Conservation (phyloP, 2,329 filamentous ascomycete genomes). For the Pseudonectria buxi region DNA sequence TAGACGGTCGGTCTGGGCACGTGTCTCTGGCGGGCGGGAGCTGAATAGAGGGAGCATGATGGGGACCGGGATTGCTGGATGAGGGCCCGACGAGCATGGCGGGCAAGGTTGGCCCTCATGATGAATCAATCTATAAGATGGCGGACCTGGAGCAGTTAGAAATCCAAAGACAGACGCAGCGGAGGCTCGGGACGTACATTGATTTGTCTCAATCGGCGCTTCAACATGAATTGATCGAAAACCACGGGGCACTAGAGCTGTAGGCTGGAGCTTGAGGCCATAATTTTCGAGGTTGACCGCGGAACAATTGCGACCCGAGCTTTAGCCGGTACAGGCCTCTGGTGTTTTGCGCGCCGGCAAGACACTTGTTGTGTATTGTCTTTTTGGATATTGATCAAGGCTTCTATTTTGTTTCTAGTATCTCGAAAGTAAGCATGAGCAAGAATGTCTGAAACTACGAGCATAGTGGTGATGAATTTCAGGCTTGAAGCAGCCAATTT, state of each 20-base stretch:
- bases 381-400: too few species aligned
- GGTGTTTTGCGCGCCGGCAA: too few species aligned
- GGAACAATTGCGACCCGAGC: constrained; percentile 9
- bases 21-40: constrained; percentile 21
- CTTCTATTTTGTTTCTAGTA: too few species aligned
- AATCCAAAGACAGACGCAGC: not conserved
- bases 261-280: constrained; percentile 13
- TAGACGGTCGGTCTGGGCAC: constrained; percentile 17
- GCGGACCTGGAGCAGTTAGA: constrained; percentile 13
- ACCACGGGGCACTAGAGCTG: constrained; percentile 7
- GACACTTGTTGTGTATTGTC: too few species aligned
- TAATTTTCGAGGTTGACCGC: constrained; percentile 18
- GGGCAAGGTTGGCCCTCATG: constrained; percentile 40
- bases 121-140: constrained; percentile 25
- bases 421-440: too few species aligned
- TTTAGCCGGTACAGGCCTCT: constrained; percentile 14
- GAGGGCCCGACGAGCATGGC: constrained; percentile 36
- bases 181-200: constrained; percentile 9
- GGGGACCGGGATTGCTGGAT: constrained; percentile 27
- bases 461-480: too few species aligned
- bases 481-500: too few species aligned
- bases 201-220: constrained; percentile 19
- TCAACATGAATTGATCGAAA: constrained; percentile 5
- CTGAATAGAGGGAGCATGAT: constrained; percentile 28
- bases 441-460: too few species aligned